Evolutionary conservation across 805 yeast genomes (phyloP), one percentile per base, ranked within the genome.

Genomic region (Starmera pachycereana): DNA sequence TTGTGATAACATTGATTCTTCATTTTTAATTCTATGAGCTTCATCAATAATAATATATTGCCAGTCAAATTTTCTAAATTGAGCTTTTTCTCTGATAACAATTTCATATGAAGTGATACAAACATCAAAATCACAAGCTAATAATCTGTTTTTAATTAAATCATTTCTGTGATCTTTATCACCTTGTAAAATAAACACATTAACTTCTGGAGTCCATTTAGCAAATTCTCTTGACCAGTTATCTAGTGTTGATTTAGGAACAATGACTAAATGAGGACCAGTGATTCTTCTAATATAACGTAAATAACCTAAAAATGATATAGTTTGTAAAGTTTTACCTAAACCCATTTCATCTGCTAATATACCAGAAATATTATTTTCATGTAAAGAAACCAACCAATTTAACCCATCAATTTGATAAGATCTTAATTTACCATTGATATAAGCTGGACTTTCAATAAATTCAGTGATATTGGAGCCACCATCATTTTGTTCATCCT

Each of bases 321-420:
- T 82, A 0, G 90, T 83, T 57, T 83, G 92, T 42, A 83, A 62
- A 4, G 92, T 83, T 56, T 83, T 83, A 49, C 92, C 92, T 45
- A 83, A 61, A 2, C 92, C 92, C 92, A 83, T 83, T 61, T 83
- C 92, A 60, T 83, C 92, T 1, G 92, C 92, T 43, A 83, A 65
- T 19, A 83, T 82, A 44, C 92, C 92, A 1, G 83, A 74, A 36
- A 83, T 62, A 44, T 76, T 73, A 60, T 80, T 81, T 46, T 76
- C 81, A 50, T 78, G 74, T 43, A 83, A 60, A 1, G 81, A 69
- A 12, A 82, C 72, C 49, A 83, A 61, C 94, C 94, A 83, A 56
- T 83, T 83, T 44, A 83, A 63, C 45, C 92, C 94, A 57, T 80
- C 88, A 45, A 83, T 69, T 60, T 83, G 94, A 54, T 83, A 83